Base-by-base conservation (phyloP, 2,329 filamentous ascomycete genomes). In the Alternaria arborescens region DNA sequence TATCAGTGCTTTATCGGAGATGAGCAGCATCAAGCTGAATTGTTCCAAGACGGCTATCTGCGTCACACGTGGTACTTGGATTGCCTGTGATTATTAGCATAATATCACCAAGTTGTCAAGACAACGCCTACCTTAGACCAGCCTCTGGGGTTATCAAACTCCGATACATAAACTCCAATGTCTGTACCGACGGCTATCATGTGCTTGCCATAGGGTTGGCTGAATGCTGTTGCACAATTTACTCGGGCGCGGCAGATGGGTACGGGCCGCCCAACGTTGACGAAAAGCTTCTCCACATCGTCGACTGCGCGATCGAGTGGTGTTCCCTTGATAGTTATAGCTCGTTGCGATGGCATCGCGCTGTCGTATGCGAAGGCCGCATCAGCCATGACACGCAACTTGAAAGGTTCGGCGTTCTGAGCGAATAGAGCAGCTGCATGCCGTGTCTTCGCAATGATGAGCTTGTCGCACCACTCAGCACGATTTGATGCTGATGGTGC, bases 111-210 rank as follows among this genome's bases (percentile, higher is more conserved):
- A 28, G 12, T 30, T 30, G 20, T 22, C 24, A 18, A 20, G 0
- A 8, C 3, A 12, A 50, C 16, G 82, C 88, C 83, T 84, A 96
- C 93, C 82, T 92, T 91, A 61, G 84, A 87, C 95, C 95, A 99
- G 12, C 93, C 93, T 72, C 96, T 88, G 59, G 95, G 93, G 74
- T 98, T 94, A 52, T 91, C 89, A 53, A 92, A 89, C 68, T 97
- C 93, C 4, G 94, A 91, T 48, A 97, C 91, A 76, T 89, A 99
- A 4, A 99, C 92, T 32, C 95, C 95, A 77, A 91, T 94, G 74
- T 99, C 95, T 1, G 95, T 99, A 43, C 96, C 95, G 58, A 99
- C 91, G 11, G 94, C 95, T 69, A 97, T 90, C 85, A 97, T 92
- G 47, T 91, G 87, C 77, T 91, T 94, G 28, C 92, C 92, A 74